Conservation (phyloP, 176 grass and related monocot genomes). For the Oryza brachyantha region DNA sequence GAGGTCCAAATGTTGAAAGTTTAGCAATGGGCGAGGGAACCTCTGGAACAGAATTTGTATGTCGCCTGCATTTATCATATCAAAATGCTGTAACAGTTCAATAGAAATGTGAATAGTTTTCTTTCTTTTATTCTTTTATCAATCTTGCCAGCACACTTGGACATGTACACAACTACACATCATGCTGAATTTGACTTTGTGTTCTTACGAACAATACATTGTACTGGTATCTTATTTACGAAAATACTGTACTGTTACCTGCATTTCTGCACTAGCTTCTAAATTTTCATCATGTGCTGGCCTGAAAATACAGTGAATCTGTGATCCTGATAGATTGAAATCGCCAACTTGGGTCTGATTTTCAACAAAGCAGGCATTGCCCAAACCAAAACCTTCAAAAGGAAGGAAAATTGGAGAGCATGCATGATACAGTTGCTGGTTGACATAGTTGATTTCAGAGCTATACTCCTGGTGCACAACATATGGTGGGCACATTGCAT, state of each 20-base stretch:
- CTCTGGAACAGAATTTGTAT: neutral
- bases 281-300: neutral
- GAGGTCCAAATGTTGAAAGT: neutral
- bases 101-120: slow-evolving; percentile 19
- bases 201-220: neutral
- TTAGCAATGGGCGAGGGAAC: neutral
- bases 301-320: neutral
- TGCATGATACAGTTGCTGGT: neutral
- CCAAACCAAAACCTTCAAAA: neutral
- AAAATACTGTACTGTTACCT: neutral
- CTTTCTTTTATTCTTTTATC: neutral
- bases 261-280: neutral
- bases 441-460: neutral
- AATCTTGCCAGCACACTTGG: neutral
- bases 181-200: neutral
- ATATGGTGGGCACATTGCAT: neutral
- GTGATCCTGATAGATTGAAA: neutral
- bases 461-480: neutral
- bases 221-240: neutral
- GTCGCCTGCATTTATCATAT: neutral
- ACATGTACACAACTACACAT: neutral
- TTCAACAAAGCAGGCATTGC: neutral
- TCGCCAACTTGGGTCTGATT: neutral
- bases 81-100: neutral
- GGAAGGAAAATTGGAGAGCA: neutral